These are phyloP conservation scores for Alternaria ethzedia DNA, from an alignment of 2,329 filamentous ascomycete species.

Conservation along the genomic window DNA sequence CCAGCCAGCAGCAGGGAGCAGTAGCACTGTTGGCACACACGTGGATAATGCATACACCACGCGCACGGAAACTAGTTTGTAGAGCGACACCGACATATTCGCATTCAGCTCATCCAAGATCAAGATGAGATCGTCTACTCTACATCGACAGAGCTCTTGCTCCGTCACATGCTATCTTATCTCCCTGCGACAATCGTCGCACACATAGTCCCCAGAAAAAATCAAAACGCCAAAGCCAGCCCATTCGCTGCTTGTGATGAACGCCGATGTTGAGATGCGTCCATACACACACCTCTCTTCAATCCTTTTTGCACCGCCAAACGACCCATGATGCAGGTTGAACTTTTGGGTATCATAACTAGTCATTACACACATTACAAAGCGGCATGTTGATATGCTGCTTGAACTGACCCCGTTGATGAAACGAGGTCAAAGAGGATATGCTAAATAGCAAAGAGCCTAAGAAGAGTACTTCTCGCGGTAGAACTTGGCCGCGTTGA, in stretches of 20 bases:
- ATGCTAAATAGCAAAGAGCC: slow-evolving; percentile 34
- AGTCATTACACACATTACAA: slow-evolving; percentile 50
- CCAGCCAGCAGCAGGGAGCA: no score
- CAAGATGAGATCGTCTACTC: background rate
- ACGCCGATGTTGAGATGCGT: slow-evolving; percentile 51
- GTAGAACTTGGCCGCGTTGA: slow-evolving; percentile 97
- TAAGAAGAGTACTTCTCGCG: slow-evolving; percentile 82
- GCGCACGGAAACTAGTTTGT: background rate
- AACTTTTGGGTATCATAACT: slow-evolving; percentile 53
- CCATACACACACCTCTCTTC: slow-evolving; percentile 29
- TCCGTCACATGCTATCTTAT: background rate
- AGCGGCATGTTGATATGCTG: slow-evolving; percentile 49
- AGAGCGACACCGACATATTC: background rate
- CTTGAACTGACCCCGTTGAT: slow-evolving; percentile 40
- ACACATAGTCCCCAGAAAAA: background rate
- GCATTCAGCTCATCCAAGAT: background rate
- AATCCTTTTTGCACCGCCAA: slow-evolving; percentile 31
- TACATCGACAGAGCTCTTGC: background rate
- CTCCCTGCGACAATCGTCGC: slow-evolving; percentile 1
- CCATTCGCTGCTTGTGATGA: slow-evolving; percentile 31
- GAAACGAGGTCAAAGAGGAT: slow-evolving; percentile 31
- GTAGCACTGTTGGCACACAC: no score
- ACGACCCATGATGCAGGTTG: slow-evolving; percentile 51
- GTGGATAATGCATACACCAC: background rate
- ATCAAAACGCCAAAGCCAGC: slow-evolving; percentile 15